These are phyloP conservation scores for Moniliella sp. DNA, from an alignment of 1,284 basidiomycete species.

Conservation along the genomic window DNA sequence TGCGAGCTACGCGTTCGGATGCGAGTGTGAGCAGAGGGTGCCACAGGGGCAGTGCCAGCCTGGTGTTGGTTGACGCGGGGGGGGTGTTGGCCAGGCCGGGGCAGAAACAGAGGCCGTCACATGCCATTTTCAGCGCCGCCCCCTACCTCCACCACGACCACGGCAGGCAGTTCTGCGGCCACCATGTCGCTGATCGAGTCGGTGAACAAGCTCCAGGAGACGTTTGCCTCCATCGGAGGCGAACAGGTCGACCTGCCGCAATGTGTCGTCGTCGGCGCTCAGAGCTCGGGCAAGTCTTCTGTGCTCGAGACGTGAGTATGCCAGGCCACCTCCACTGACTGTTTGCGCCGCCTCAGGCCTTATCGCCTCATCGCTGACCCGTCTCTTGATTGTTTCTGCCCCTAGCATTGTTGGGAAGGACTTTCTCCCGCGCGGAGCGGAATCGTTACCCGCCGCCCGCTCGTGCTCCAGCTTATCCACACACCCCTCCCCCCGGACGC, in stretches of 20 bases:
- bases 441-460: conserved; percentile 81
- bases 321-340: too few species aligned
- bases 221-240: conserved; percentile 34
- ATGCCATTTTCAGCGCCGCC: too few species aligned
- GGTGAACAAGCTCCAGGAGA: conserved; percentile 72
- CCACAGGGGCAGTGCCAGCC: too few species aligned
- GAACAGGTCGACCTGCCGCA: conserved; percentile 41
- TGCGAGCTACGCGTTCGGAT: too few species aligned
- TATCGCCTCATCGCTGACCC: background rate
- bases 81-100: too few species aligned
- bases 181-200: conserved; percentile 83
- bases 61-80: too few species aligned
- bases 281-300: conserved; percentile 41
- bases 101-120: too few species aligned
- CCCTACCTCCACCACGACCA: too few species aligned
- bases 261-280: conserved; percentile 37
- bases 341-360: background rate
- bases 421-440: conserved; percentile 83
- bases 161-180: too few species aligned
- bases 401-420: conserved; percentile 59
- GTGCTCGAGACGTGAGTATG: conserved; percentile 39
- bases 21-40: too few species aligned
- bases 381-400: background rate
- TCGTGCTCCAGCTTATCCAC: conserved; percentile 85
- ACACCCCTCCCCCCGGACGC: conserved; percentile 35